A percentile compares a stretch with the other conserved stretches of the same genome.
These are phyloP conservation scores for Diaporthe eres DNA, from an alignment of 2,329 filamentous ascomycete genomes.

Conservation along the genomic window DNA sequence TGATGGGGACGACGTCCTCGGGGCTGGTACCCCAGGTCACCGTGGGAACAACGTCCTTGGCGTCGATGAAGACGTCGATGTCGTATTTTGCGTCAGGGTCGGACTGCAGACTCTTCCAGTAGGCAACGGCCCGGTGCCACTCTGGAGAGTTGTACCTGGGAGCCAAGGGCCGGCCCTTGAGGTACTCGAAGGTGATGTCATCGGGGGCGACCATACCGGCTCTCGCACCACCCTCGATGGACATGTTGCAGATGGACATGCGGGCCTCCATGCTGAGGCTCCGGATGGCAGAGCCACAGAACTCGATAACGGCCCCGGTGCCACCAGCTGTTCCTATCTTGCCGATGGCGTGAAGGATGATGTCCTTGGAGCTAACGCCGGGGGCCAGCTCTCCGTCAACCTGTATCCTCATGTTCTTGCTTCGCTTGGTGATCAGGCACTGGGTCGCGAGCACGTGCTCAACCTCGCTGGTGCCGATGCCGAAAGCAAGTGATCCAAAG, in stretches of 20 bases:
- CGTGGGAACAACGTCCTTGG: constrained; percentile 92
- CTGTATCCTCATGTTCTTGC: constrained; percentile 99
- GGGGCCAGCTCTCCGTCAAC: constrained; percentile 91
- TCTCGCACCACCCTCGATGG: constrained; percentile 94
- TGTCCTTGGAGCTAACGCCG: constrained; percentile 96
- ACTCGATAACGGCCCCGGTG: constrained; percentile 95
- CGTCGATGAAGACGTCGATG: constrained; percentile 88
- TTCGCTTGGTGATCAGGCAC: constrained; percentile 92
- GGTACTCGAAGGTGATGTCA: constrained; percentile 93
- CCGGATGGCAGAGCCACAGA: constrained; percentile 94
- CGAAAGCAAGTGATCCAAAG: constrained; percentile 94
- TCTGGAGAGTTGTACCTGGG: constrained; percentile 86
- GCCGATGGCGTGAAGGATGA: constrained; percentile 93
- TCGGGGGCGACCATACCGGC: constrained; percentile 98
- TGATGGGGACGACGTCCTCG: constrained; percentile 96
- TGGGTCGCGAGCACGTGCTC: constrained; percentile 98
- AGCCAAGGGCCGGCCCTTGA: constrained; percentile 90
- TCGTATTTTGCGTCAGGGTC: constrained; percentile 94
- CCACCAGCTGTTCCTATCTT: constrained; percentile 95
- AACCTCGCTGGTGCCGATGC: constrained; percentile 98
- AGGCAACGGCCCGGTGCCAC: constrained; percentile 89
- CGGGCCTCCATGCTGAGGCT: constrained; percentile 93
- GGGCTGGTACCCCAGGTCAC: constrained; percentile 98
- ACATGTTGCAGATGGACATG: constrained; percentile 99
- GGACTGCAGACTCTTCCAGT: constrained; percentile 89